phyloP scores from a whole-genome alignment of 768 basidiomycete species.

The Amanita brunnescens region DNA sequence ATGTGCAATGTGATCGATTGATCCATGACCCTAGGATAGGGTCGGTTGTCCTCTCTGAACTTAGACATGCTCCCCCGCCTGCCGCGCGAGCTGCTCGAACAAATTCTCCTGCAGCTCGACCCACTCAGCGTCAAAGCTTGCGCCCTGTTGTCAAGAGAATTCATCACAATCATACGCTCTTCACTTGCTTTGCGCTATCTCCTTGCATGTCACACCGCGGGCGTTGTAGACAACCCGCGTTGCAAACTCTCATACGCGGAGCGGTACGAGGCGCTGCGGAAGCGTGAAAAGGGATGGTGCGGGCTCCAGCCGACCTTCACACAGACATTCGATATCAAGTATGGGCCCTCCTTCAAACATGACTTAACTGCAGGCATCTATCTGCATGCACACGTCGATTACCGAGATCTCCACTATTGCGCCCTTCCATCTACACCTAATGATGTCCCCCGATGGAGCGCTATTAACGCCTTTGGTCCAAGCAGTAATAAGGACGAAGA shows the following conservation, averaged over 20 bases:
- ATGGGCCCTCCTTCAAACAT: constrained; percentile 29
- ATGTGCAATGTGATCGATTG: too few relatives aligned
- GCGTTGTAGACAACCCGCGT: constrained; percentile 24
- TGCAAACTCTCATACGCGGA: constrained; percentile 16
- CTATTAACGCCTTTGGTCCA: constrained; percentile 17
- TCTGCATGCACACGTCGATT: constrained; percentile 24
- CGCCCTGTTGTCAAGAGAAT: constrained; percentile 12
- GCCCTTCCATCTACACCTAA: constrained; percentile 22
- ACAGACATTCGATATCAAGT: constrained; percentile 16
- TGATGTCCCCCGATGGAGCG: constrained; percentile 21
- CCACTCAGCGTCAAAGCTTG: constrained; percentile 17
- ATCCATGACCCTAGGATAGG: too few relatives aligned
- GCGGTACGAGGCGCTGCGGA: constrained; percentile 18
- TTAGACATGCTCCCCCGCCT: neutral
- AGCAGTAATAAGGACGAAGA: neutral
- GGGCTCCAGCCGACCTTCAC: constrained; percentile 18
- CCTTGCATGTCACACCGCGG: constrained; percentile 17
- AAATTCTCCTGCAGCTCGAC: constrained; percentile 21
- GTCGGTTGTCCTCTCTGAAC: too few relatives aligned
- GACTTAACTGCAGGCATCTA: constrained; percentile 34
- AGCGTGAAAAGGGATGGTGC: constrained; percentile 24
- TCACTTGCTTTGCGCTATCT: constrained; percentile 25
- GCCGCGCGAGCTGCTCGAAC: constrained; percentile 20
- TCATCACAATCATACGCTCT: constrained; percentile 18
- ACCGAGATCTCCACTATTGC: constrained; percentile 21